These are phyloP conservation scores for Pseudisothecium myosuroides DNA, from an alignment of 225 moss, liverwort and hornwort genomes.

Conservation along the genomic window DNA sequence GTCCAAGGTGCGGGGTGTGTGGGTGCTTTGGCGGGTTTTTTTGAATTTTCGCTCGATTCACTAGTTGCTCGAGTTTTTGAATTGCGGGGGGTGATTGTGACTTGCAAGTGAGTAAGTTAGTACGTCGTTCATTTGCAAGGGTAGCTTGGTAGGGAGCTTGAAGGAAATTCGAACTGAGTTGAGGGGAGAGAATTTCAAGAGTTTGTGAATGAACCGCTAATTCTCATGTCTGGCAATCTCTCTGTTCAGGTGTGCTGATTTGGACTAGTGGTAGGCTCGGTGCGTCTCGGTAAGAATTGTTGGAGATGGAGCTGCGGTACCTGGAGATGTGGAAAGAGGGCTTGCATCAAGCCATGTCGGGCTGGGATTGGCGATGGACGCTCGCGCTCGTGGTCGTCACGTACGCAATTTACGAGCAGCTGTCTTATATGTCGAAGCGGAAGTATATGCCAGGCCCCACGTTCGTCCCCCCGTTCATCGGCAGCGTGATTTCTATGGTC, in stretches of 20 bases:
- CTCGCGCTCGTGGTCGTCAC: slow-evolving; percentile 19
- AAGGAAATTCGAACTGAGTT: background rate
- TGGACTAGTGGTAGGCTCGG: background rate
- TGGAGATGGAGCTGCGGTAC: slow-evolving; percentile 10
- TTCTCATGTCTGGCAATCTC: background rate
- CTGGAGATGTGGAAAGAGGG: slow-evolving; percentile 11
- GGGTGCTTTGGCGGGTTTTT: background rate
- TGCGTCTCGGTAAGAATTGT: background rate
- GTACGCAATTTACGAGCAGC: slow-evolving; percentile 58
- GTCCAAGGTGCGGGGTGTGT: background rate
- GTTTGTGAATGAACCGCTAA: background rate
- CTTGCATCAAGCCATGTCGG: background rate
- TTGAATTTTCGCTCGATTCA: background rate
- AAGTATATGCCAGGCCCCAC: slow-evolving; percentile 66
- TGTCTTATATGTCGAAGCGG: slow-evolving; percentile 52
- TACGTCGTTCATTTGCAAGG: background rate
- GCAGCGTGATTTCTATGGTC: slow-evolving; percentile 65
- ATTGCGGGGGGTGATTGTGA: background rate
- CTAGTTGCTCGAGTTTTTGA: background rate
- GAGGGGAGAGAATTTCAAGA: background rate
- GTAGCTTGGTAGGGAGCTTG: background rate
- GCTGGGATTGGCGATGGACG: slow-evolving; percentile 48
- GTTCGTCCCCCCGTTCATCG: slow-evolving; percentile 62
- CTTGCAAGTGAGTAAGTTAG: background rate
- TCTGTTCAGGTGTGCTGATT: background rate